A percentile compares a stretch with the other conserved stretches of the same genome.
phyloP scores from a whole-genome alignment of 148 eudicot species.

The Camellia lanceoleosa region DNA sequence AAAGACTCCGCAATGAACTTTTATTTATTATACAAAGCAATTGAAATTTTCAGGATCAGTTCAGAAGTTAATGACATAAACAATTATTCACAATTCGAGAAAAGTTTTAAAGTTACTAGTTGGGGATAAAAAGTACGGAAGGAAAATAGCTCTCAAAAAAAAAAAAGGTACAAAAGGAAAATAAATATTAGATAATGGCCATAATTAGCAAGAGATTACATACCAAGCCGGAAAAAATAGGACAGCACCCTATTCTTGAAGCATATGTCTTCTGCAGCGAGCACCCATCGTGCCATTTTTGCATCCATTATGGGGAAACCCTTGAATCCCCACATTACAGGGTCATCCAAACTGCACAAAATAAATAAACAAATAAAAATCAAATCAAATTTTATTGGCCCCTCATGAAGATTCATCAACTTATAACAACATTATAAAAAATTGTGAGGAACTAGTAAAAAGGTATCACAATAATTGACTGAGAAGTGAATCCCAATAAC shows the following conservation, averaged over 20 bases:
- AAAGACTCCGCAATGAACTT: neutral
- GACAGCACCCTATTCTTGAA: conserved; percentile 73
- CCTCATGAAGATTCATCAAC: neutral
- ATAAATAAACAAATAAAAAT: neutral
- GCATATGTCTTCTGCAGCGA: conserved; percentile 96
- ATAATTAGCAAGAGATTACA: conserved; percentile 19
- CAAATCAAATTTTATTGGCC: neutral
- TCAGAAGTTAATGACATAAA: neutral
- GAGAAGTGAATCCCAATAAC: neutral
- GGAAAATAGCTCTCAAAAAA: neutral
- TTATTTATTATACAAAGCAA: neutral
- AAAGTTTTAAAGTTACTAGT: neutral
- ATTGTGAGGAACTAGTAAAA: neutral
- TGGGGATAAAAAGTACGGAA: neutral
- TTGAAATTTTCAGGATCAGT: neutral
- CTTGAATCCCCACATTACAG: conserved; percentile 92
- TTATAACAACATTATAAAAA: neutral
- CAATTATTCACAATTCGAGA: neutral
- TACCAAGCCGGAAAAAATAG: conserved; percentile 84
- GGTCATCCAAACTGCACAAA: conserved; percentile 83
- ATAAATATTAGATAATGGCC: conserved; percentile 11
- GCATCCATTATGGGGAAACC: conserved; percentile 74
- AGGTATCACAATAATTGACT: neutral
- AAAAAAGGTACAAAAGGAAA: neutral
- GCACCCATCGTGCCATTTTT: conserved; percentile 76